Evolutionary conservation across 306 rosid species (phyloP).

Genomic region (Lagenaria siceraria): DNA sequence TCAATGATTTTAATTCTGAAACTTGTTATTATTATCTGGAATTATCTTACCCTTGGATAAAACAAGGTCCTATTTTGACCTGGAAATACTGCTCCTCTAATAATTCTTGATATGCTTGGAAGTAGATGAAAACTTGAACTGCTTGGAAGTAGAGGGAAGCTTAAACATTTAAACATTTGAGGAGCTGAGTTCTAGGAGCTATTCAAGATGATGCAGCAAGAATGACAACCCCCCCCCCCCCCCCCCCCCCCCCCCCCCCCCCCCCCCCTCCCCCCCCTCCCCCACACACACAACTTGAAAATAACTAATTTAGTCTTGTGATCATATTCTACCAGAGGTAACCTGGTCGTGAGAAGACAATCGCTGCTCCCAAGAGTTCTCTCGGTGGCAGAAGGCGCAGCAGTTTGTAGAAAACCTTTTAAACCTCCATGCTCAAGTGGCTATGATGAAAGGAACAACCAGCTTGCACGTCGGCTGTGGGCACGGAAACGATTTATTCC

Average conservation of each 20-base stretch:
- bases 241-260: too few species aligned
- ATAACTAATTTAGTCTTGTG: background rate
- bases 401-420: slow-evolving; percentile 74
- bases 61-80: background rate
- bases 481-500: slow-evolving; percentile 91
- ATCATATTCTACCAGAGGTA: slow-evolving; percentile 32
- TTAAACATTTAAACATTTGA: background rate
- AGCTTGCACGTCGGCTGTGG: slow-evolving; percentile 65
- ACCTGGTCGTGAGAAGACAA: slow-evolving; percentile 66
- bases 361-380: slow-evolving; percentile 77
- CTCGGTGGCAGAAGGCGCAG: slow-evolving; percentile 53
- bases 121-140: background rate
- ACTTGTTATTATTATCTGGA: background rate
- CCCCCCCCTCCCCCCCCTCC: too few species aligned
- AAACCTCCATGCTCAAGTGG: slow-evolving; percentile 65
- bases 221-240: too few species aligned
- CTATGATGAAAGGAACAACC: slow-evolving; percentile 28
- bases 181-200: background rate
- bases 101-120: background rate
- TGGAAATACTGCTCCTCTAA: background rate
- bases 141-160: background rate
- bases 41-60: background rate
- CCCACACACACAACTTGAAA: too few species aligned
- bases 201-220: background rate
- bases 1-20: background rate